Base-by-base conservation (phyloP, 192 early-diverging fungal genomes). In the Coemansia biformis region DNA sequence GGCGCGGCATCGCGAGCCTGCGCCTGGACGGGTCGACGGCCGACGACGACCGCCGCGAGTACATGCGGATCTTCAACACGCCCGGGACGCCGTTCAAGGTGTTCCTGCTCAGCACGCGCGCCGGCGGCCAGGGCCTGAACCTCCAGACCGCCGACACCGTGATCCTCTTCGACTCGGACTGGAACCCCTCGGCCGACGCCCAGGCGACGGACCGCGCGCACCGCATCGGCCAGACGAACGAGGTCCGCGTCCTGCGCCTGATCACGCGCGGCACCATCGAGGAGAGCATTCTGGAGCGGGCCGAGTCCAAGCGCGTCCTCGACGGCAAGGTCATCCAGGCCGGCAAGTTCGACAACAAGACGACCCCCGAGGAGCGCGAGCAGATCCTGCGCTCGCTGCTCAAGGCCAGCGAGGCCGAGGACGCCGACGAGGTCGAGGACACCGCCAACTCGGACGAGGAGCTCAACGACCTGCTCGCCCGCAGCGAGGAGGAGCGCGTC, bases 171-270 rank as follows among this genome's bases (percentile, higher is more conserved):
- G 96, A 99, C 73, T 90, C 87, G 15, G 96, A 99, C 69, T 99
- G 94, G 93, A 97, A 97, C 63, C 96, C 96, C 31, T 92, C 95
- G 64, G 90, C 92, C 54, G 96, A 99, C 78, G 79, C 95, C 38
- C 96, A 99, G 76, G 96, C 96, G 5, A 94, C 94, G 73, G 96
- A 97, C 80, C 93, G 96, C 68, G 96, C 96, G 5, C 94, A 99
- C 77, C 91, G 96, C 75, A 99, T 99, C 50, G 96, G 96, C 28
- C 96, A 99, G 70, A 97, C 85, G 19, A 96, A 95, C 51, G 93
- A 96, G 76, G 96, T 99, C 18, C 85, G 89, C 15, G 92, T 99
- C 39, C 83, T 96, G 68, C 84, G 91, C 18, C 56, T 99, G 48
- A 85, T 99, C 38, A 93, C 93, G 1, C 81, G 86, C 16, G 85